A percentile compares a stretch with the other conserved stretches of the same genome.
phyloP scores from a whole-genome alignment of 768 basidiomycete species.

The Omphalotus guepiniiformis region DNA sequence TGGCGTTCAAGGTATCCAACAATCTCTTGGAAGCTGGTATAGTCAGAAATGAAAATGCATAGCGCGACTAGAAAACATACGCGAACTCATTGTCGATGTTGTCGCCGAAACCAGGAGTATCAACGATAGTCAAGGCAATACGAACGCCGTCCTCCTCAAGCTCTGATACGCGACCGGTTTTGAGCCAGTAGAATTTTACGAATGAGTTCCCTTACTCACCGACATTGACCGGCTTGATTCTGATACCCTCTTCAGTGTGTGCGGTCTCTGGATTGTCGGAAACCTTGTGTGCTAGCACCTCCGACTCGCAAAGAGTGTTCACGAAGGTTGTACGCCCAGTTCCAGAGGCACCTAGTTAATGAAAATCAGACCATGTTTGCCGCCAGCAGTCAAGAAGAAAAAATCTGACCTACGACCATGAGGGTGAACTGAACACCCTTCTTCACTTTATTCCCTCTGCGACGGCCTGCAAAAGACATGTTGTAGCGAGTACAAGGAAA shows the following conservation, averaged over 20 bases:
- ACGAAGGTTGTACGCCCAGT: conserved; percentile 98
- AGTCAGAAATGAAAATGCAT: conserved; percentile 5
- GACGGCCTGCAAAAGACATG: conserved; percentile 85
- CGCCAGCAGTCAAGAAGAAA: conserved; percentile 12
- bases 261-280: conserved; percentile 83
- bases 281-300: conserved; percentile 85
- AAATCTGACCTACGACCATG: conserved; percentile 90
- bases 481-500: conserved; percentile 19
- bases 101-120: conserved; percentile 98
- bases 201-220: conserved; percentile 47
- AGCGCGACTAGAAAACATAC: conserved; percentile 45
- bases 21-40: conserved; percentile 88
- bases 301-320: conserved; percentile 97
- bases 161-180: conserved; percentile 45
- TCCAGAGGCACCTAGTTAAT: conserved; percentile 80
- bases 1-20: conserved; percentile 95
- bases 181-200: neutral
- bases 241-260: conserved; percentile 90
- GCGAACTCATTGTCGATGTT: conserved; percentile 98
- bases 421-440: conserved; percentile 98
- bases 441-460: conserved; percentile 93
- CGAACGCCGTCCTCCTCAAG: conserved; percentile 98
- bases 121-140: conserved; percentile 96
- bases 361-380: conserved; percentile 16
- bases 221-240: conserved; percentile 92